Evolutionary conservation across 495 filamentous ascomycete genomes (phyloP).

Genomic region (Darksidea phi): DNA sequence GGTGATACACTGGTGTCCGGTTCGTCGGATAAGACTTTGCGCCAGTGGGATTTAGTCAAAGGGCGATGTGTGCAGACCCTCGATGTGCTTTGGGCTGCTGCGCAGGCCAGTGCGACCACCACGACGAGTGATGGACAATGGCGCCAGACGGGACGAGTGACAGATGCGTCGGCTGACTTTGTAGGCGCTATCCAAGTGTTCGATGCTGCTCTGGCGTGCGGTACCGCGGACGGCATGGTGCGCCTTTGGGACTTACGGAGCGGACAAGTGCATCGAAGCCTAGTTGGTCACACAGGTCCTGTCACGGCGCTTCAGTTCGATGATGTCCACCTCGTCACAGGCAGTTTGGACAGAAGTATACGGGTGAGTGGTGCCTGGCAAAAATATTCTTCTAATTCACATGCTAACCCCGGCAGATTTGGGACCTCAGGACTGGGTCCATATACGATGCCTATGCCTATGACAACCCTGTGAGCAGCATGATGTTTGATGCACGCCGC

Average conservation of each 20-base stretch:
- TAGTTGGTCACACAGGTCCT: constrained; percentile 94
- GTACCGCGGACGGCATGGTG: constrained; percentile 97
- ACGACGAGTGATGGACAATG: constrained; percentile 49
- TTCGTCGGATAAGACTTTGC: constrained; percentile 92
- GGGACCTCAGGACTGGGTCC: constrained; percentile 94
- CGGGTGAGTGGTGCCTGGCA: constrained; percentile 59
- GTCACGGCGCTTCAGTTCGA: constrained; percentile 97
- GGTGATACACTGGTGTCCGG: constrained; percentile 89
- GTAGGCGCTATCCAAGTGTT: constrained; percentile 95
- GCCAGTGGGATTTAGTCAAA: constrained; percentile 96
- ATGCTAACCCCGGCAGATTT: constrained; percentile 63
- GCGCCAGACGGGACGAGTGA: constrained; percentile 53
- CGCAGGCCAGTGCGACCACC: constrained; percentile 63
- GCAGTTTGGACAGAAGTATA: constrained; percentile 89
- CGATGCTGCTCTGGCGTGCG: constrained; percentile 94
- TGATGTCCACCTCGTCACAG: constrained; percentile 91
- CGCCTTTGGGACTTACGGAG: constrained; percentile 94
- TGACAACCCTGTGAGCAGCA: constrained; percentile 87
- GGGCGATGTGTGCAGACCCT: constrained; percentile 96
- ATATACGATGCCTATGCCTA: constrained; percentile 97
- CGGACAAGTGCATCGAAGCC: constrained; percentile 91
- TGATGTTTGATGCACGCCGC: constrained; percentile 93
- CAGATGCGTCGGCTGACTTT: constrained; percentile 79
- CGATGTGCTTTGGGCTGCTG: constrained; percentile 98
- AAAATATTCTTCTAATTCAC: background rate